Evolutionary conservation across 805 yeast species (phyloP).

Genomic region (Millerozyma miso): DNA sequence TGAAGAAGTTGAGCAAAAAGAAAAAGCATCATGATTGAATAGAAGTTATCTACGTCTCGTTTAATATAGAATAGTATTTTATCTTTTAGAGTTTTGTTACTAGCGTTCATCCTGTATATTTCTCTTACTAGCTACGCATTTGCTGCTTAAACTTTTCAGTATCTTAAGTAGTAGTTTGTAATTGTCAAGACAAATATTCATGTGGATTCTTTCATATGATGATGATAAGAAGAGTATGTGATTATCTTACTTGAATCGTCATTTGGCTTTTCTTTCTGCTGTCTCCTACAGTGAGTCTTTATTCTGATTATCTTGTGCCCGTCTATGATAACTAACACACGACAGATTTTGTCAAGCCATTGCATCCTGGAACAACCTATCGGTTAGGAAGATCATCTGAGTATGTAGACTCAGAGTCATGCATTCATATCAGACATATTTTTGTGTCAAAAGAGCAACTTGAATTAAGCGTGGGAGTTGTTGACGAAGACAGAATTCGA

Average conservation of each 20-base stretch:
- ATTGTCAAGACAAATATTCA: too few relatives aligned
- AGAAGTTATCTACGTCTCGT: conserved; percentile 1
- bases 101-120: neutral
- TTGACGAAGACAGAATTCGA: conserved; percentile 2
- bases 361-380: conserved; percentile 11
- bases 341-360: neutral
- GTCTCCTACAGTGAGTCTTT: too few relatives aligned
- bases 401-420: neutral
- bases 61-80: neutral
- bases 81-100: neutral
- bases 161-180: too few relatives aligned
- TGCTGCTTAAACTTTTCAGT: neutral
- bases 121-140: too few relatives aligned
- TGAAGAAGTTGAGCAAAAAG: conserved; percentile 12
- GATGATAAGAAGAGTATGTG: conserved; percentile 7
- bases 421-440: conserved; percentile 9
- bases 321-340: neutral
- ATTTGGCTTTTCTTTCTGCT: too few relatives aligned
- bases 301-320: too few relatives aligned
- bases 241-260: too few relatives aligned
- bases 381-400: conserved; percentile 22
- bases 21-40: conserved; percentile 10
- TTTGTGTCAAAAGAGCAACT: conserved; percentile 30
- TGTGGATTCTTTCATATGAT: conserved; percentile 7
- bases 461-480: conserved; percentile 13